phyloP scores from a whole-genome alignment of 257 asterid genomes.

The Salvia hispanica region DNA sequence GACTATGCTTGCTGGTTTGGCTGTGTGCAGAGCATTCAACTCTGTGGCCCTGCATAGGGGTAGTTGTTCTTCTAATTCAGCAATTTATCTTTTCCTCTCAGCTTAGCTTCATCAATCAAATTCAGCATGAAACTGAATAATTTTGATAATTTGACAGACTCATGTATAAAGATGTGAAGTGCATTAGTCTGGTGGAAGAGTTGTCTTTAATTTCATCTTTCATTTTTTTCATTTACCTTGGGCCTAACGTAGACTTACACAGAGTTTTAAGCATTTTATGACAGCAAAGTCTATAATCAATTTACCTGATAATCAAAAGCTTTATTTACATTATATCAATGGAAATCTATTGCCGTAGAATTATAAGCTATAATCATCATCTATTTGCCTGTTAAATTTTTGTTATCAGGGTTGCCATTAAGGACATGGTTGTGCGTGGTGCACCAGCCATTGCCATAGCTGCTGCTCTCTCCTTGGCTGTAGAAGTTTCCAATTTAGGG shows the following conservation, averaged over 20 bases:
- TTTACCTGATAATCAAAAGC: not conserved
- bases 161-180: no score
- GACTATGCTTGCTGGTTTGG: not conserved
- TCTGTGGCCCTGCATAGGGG: no score
- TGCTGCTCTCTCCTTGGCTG: constrained; percentile 92
- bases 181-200: not conserved
- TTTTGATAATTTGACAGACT: not conserved
- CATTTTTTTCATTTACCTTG: constrained; percentile 8
- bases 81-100: no score
- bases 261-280: not conserved
- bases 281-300: not conserved
- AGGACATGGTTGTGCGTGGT: constrained; percentile 98
- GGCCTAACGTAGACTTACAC: not conserved
- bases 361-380: constrained; percentile 5
- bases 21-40: not conserved
- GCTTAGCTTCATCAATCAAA: no score
- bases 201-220: not conserved
- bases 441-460: constrained; percentile 99
- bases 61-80: no score
- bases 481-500: constrained; percentile 66
- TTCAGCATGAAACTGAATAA: not conserved
- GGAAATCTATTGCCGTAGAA: not conserved
- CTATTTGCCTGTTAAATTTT: constrained; percentile 10
- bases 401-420: constrained; percentile 72
- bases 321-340: not conserved